Evolutionary conservation across 257 asterid species (phyloP), one percentile per base, ranked within the genome.

Genomic region (Solanum ossicruentum): DNA sequence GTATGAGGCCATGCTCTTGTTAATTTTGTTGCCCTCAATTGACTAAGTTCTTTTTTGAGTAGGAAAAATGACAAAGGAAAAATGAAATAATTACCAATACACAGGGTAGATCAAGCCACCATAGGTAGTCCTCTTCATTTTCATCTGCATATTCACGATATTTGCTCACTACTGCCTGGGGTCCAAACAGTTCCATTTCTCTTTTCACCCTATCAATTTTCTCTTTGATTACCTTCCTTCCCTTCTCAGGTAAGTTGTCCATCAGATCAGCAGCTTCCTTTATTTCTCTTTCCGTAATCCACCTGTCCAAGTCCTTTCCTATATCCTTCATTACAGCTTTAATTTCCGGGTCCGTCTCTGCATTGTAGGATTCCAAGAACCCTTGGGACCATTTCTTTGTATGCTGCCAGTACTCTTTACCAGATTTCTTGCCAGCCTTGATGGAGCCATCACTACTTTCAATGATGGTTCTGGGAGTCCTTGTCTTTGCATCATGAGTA

Each of bases 81-180:
- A 83, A 54, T 15, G 17, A 36, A 80, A 84, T 65, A 43, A 12
- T 86, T 91, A 97, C 99, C 97, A 95, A 86, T 39, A 97, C 90
- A 87, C 45, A 86, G 21, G 98, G 95, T 85, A 97, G 93, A 90
- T 97, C 99, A 32, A 97, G 93, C 99, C 99, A 97, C 99, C 99
- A 97, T 85, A 97, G 89, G 86, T 92, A 91, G 88, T 97, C 99
- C 84, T 92, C 96, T 89, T 90, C 98, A 87, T 93, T 91, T 36
- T 92, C 95, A 60, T 95, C 96, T 73, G 94, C 90, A 92, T 94
- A 97, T 86, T 95, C 99, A 26, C 95, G 92, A 83, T 97, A 97
- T 91, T 97, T 97, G 93, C 97, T 93, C 88, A 93, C 97, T 77
- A 97, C 98, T 84, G 98, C 98, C 86, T 92, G 97, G 60, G 98